Evolutionary conservation across 2,329 filamentous ascomycete species (phyloP), one percentile per base, ranked within the genome.

Genomic region (Thielaviopsis euricoi): DNA sequence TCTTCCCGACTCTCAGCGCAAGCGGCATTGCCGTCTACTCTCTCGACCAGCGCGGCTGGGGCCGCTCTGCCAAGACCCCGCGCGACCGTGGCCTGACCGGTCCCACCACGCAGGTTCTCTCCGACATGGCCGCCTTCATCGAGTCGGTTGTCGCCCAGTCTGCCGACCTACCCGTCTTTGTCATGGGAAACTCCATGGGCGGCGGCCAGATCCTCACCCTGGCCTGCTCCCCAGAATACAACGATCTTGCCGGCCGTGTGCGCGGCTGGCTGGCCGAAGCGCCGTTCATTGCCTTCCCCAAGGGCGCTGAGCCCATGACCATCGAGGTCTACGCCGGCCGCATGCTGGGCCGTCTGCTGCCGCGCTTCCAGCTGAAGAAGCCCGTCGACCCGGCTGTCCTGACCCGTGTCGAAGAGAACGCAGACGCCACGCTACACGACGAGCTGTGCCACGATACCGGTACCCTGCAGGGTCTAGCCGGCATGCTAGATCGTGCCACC

Each of bases 111-210:
- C 78, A 76, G 58, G 87, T 95, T 58, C 73, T 95, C 51, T 76
- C 78, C 59, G 90, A 96, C 68, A 82, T 95, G 57, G 86, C 82
- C 12, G 82, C 83, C 50, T 88, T 96, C 68, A 58, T 61, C 57
- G n/a, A 54, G 21, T 55, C 29, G 19, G 75, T 93, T 63, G 75
- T 75, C 60, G 72, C 74, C 33, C 78, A 85, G 62, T 71, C 83
- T 5, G 76, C 76, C 10, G 65, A 70, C 3, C 71, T 74, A 40
- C 88, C 89, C 0, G 67, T 94, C 17, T 96, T 95, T 71, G 76
- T 96, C 21, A 82, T 93, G 74, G 90, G 90, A 56, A 89, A 95
- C 70, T 89, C 85, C 22, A 95, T 95, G 88, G 90, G 90, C 63
- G 90, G 90, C 60, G 87, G 82, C 23, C 79, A 94, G 70, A 79